phyloP scores from a whole-genome alignment of 1,139 yeast genomes.

The Hanseniaspora uvarum region DNA sequence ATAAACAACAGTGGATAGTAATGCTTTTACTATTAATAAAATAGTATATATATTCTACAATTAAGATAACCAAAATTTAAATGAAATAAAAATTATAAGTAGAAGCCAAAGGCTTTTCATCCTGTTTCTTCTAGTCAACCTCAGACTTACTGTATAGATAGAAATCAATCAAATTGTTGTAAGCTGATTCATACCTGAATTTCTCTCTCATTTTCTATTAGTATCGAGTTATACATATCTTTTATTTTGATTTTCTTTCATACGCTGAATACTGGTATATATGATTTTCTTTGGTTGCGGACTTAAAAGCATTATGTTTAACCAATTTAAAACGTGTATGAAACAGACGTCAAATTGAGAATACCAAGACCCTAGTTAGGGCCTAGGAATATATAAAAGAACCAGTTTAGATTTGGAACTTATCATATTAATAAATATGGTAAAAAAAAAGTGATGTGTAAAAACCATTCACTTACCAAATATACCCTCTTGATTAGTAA shows the following conservation, averaged over 20 bases:
- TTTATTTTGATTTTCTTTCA: no score
- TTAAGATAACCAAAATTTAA: background rate
- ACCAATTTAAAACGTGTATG: slow-evolving; percentile 1
- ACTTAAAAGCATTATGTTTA: background rate
- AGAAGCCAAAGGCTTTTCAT: no score
- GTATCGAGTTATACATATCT: no score
- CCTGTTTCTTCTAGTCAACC: background rate
- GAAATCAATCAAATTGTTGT: no score
- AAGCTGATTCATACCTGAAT: no score
- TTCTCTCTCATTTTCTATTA: no score
- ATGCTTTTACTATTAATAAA: background rate
- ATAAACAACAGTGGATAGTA: background rate
- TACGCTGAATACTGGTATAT: background rate
- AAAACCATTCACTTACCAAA: background rate
- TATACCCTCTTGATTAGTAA: no score
- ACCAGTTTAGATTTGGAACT: background rate
- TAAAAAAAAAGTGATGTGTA: background rate
- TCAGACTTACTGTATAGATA: no score
- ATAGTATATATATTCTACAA: background rate
- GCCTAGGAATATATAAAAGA: background rate
- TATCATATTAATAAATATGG: background rate
- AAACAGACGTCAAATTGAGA: background rate
- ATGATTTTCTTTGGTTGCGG: background rate
- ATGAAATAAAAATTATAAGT: background rate
- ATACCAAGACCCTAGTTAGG: background rate